Evolutionary conservation across 2,329 filamentous ascomycete species (phyloP).

Genomic region (Helotiales sp.): DNA sequence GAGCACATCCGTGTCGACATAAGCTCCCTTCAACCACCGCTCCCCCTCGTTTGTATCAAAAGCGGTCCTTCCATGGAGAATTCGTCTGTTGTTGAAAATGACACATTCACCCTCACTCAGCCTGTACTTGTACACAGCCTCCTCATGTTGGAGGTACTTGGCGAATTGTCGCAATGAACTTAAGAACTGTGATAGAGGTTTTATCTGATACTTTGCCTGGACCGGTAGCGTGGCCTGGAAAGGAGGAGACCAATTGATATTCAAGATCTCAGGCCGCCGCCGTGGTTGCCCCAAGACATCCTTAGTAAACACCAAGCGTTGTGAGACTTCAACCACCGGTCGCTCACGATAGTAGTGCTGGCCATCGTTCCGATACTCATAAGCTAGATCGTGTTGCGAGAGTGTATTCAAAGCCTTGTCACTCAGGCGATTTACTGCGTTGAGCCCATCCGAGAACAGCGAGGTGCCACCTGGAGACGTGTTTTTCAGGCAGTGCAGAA

Average conservation of each 20-base stretch:
- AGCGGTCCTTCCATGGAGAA: slow-evolving; percentile 78
- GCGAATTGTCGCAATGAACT: slow-evolving; percentile 56
- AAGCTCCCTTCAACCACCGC: slow-evolving; percentile 83
- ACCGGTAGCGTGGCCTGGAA: slow-evolving; percentile 64
- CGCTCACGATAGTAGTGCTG: slow-evolving; percentile 61
- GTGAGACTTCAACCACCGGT: slow-evolving; percentile 50
- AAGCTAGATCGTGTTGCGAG: slow-evolving; percentile 48
- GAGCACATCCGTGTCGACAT: slow-evolving; percentile 70
- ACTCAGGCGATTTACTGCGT: slow-evolving; percentile 51
- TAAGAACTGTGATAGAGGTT: slow-evolving; percentile 43
- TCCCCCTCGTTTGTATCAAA: slow-evolving; percentile 70
- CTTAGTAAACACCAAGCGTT: not conserved
- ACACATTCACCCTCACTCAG: slow-evolving; percentile 83
- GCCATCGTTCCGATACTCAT: slow-evolving; percentile 67
- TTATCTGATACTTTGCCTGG: not conserved
- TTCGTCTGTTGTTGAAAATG: slow-evolving; percentile 84
- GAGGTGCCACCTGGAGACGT: slow-evolving; percentile 79
- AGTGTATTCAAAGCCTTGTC: slow-evolving; percentile 40
- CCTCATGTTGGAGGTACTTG: slow-evolving; percentile 53
- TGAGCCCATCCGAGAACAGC: slow-evolving; percentile 77
- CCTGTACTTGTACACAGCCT: slow-evolving; percentile 67
- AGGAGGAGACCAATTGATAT: slow-evolving; percentile 73
- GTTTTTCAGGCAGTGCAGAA: slow-evolving; percentile 87
- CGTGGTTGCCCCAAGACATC: not conserved
- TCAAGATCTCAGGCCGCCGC: not conserved